Evolutionary conservation across 352 stramenopile genomes (phyloP), one percentile per base, ranked within the genome.

Genomic region (Globisporangium uncinulatum): DNA sequence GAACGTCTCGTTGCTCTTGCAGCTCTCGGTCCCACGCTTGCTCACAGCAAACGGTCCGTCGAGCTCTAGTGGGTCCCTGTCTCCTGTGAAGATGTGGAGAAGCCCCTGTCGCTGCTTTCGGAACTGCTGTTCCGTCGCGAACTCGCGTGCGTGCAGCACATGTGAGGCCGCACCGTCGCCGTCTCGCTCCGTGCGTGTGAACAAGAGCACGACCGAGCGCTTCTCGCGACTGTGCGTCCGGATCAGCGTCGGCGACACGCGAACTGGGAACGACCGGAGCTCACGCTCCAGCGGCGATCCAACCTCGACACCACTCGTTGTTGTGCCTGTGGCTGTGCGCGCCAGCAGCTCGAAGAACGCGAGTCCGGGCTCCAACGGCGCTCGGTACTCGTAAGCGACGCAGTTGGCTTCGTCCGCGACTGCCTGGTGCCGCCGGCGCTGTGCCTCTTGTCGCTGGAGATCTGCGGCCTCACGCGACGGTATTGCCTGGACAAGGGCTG

Each of bases 351-450:
- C 56, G 42, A 84, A 83, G 61, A 88, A 84, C 10, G 58, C 67
- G 50, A 88, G 59, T 8, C 78, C 76, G 44, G 76, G 76, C 17
- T 57, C 48, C 45, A 66, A 72, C 2, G 65, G 63, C 1, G 67
- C 34, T 0, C 73, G 62, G 20, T 73, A 65, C 31, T 61, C 43
- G 34, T 72, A 79, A 31, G 69, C 63, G 13, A 61, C 46, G 56
- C 69, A 88, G 61, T 72, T 85, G 3, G 67, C 70, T 56, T 83
- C 72, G 3, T 71, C 66, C 11, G 69, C 66, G 1, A 83, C 61
- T 21, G 49, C 47, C 21, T 76, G 65, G 21, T 77, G 74, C 2
- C 72, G 68, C 3, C 78, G 58, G 11, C 51, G 50, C 29, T 73
- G 57, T 4, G 61, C 57, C 20, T 66, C 58, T 11, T 50, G 43